A percentile compares a stretch with the other conserved stretches of the same genome.
phyloP scores from a whole-genome alignment of 768 basidiomycete species.

The Clathrus columnatus region DNA sequence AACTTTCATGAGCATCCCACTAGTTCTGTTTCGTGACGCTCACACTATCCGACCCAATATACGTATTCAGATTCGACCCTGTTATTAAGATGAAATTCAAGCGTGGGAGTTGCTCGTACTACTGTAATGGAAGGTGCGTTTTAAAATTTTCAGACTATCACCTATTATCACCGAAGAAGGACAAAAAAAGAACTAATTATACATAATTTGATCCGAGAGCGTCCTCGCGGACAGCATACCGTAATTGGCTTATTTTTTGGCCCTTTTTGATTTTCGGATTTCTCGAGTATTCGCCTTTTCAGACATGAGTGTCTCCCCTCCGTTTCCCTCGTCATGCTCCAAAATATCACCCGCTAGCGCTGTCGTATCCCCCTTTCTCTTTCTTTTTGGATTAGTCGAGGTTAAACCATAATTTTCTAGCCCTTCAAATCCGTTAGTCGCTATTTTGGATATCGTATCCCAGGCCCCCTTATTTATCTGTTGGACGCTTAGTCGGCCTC shows the following conservation, averaged over 20 bases:
- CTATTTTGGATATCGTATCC: conserved; percentile 49
- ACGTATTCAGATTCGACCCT: no score
- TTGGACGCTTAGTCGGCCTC: conserved; percentile 85
- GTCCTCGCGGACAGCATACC: no score
- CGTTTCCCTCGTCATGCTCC: background rate
- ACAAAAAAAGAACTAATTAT: no score
- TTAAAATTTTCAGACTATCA: no score
- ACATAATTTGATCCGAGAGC: no score
- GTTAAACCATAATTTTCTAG: background rate
- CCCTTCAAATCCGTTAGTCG: conserved; percentile 40
- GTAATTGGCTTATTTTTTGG: background rate
- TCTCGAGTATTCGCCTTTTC: background rate
- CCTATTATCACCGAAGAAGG: no score
- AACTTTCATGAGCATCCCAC: no score
- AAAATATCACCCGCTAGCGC: background rate
- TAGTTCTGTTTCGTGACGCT: no score
- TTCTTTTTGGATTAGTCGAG: background rate
- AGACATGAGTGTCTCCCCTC: background rate
- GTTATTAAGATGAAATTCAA: no score
- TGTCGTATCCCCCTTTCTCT: background rate
- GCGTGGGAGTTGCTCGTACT: no score
- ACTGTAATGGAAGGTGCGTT: no score
- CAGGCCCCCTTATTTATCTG: conserved; percentile 61
- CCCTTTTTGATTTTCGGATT: conserved; percentile 2
- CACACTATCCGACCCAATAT: no score